These are phyloP conservation scores for Paralagenidium karlingii DNA, from an alignment of 352 stramenopile genomes.

Conservation along the genomic window DNA sequence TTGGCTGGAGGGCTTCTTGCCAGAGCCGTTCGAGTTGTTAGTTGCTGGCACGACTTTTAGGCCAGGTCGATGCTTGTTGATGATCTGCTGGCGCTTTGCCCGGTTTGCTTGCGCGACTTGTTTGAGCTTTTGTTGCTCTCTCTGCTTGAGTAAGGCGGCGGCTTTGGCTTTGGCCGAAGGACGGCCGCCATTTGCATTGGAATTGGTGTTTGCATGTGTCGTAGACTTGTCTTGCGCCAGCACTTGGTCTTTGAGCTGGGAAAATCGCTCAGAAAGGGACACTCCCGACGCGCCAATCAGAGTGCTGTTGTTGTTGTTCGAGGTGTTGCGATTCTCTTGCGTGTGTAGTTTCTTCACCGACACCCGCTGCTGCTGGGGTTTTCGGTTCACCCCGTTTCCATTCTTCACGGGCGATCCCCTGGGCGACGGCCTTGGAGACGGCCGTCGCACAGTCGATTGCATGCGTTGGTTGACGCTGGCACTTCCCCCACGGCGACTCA, in stretches of 20 bases:
- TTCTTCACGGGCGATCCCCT: too few relatives aligned
- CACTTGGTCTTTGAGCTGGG: conserved; percentile 20
- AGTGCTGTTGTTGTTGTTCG: conserved; percentile 4
- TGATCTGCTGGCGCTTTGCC: conserved; percentile 56
- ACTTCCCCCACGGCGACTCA: too few relatives aligned
- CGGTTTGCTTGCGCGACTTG: conserved; percentile 47
- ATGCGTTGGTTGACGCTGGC: too few relatives aligned
- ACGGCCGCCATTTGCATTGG: conserved; percentile 11
- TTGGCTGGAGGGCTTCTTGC: conserved; percentile 9
- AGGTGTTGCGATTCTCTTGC: conserved; percentile 11
- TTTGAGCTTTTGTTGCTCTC: conserved; percentile 55
- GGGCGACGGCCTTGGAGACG: too few relatives aligned
- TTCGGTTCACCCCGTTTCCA: too few relatives aligned
- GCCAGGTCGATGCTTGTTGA: conserved; percentile 62
- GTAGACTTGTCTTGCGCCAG: conserved; percentile 11
- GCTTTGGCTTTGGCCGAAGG: conserved; percentile 8
- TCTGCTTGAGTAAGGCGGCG: too few relatives aligned
- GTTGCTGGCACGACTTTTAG: conserved; percentile 12
- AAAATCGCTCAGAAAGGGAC: conserved; percentile 66
- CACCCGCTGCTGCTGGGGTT: too few relatives aligned
- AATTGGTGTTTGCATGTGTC: conserved; percentile 3
- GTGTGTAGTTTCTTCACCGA: too few relatives aligned
- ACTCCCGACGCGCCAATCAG: conserved; percentile 56
- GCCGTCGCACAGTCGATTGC: too few relatives aligned
- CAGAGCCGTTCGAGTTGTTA: conserved; percentile 12